A percentile compares a stretch with the other conserved stretches of the same genome.
phyloP scores from a whole-genome alignment of 208 protist genomes.

The Herpetomonas muscarum region DNA sequence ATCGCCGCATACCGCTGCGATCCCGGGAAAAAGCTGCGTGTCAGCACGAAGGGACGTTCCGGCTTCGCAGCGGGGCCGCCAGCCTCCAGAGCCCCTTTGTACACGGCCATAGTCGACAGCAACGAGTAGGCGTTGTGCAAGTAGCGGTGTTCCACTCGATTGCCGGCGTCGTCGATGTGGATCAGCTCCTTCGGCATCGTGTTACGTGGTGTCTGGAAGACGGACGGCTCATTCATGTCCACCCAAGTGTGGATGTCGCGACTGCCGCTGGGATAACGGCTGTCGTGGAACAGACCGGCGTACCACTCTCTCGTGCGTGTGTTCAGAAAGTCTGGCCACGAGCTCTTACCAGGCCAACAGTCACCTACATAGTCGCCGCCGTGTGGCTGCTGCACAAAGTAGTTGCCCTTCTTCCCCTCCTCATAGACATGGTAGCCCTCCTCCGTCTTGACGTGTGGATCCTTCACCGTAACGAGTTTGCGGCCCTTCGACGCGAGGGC shows the following conservation, averaged over 20 bases:
- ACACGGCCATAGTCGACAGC: constrained; percentile 82
- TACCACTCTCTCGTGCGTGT: constrained; percentile 92
- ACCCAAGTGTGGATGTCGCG: constrained; percentile 97
- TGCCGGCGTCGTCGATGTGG: constrained; percentile 67
- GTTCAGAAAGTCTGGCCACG: constrained; percentile 95
- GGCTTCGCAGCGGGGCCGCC: constrained; percentile 18
- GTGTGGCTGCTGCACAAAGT: constrained; percentile 87
- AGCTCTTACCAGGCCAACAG: constrained; percentile 96
- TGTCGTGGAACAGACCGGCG: constrained; percentile 82
- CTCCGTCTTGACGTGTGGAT: constrained; percentile 97
- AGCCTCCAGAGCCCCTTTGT: constrained; percentile 84
- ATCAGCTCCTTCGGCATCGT: constrained; percentile 94
- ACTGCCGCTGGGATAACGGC: constrained; percentile 87
- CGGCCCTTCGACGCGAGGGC: constrained; percentile 88
- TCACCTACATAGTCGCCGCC: constrained; percentile 90
- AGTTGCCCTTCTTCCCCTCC: constrained; percentile 52
- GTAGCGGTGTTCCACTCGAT: constrained; percentile 90
- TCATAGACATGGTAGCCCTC: constrained; percentile 80
- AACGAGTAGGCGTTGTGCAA: constrained; percentile 98
- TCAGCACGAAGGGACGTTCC: constrained; percentile 97
- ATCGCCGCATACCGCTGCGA: constrained; percentile 96
- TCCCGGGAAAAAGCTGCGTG: constrained; percentile 98
- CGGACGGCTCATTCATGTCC: constrained; percentile 99
- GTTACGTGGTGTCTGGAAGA: constrained; percentile 94
- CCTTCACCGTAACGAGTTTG: constrained; percentile 97